phyloP scores from a whole-genome alignment of 2,329 filamentous ascomycete genomes.

The Coleophoma cylindrospora region DNA sequence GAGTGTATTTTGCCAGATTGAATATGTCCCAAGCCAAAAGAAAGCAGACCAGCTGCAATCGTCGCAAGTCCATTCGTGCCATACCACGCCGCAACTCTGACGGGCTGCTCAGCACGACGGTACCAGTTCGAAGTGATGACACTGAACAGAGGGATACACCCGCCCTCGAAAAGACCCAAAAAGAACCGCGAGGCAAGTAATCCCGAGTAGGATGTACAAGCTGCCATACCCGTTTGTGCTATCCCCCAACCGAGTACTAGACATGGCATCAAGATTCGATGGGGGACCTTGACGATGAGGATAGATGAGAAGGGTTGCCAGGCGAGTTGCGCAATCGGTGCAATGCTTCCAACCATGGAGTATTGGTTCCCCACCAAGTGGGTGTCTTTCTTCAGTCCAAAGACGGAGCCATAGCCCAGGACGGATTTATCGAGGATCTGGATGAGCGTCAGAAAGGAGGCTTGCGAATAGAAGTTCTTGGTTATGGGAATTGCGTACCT shows the following conservation, averaged over 20 bases:
- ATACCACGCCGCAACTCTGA: constrained; percentile 30
- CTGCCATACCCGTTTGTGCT: constrained; percentile 41
- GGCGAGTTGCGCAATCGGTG: constrained; percentile 52
- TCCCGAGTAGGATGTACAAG: constrained; percentile 59
- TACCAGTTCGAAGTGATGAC: constrained; percentile 34
- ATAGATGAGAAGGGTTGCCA: constrained; percentile 57
- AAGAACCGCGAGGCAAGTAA: constrained; percentile 80
- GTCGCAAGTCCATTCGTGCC: constrained; percentile 25
- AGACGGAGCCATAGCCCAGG: constrained; percentile 51
- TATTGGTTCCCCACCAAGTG: constrained; percentile 47
- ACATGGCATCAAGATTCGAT: constrained; percentile 50
- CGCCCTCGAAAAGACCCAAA: constrained; percentile 69
- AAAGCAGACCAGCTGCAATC: constrained; percentile 24
- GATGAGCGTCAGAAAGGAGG: constrained; percentile 4
- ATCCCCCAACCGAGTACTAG: constrained; percentile 43
- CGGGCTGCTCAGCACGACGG: constrained; percentile 30
- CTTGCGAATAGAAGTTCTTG: neutral
- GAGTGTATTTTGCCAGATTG: constrained; percentile 39
- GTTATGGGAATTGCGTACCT: constrained; percentile 20
- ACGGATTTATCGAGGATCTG: constrained; percentile 45
- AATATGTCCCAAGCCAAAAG: constrained; percentile 28
- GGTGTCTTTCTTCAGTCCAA: constrained; percentile 51
- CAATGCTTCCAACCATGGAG: constrained; percentile 49
- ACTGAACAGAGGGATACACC: constrained; percentile 35
- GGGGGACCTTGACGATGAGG: constrained; percentile 56